Evolutionary conservation across 176 grass and related monocot genomes (phyloP).

Genomic region (Carex pumila): DNA sequence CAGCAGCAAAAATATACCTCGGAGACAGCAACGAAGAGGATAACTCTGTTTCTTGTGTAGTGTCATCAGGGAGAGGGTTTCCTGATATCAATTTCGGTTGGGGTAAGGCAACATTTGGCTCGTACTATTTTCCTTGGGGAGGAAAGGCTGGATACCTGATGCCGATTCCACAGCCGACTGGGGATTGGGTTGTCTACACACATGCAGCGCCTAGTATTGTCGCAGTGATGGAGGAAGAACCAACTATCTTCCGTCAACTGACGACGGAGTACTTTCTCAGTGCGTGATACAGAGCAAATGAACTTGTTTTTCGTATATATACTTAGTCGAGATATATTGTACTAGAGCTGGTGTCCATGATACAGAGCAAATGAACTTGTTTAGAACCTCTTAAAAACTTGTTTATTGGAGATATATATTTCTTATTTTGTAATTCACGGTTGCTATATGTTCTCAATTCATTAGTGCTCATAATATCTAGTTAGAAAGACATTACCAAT

Average conservation of each 20-base stretch:
- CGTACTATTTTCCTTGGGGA: constrained; percentile 72
- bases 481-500: too few species aligned
- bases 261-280: constrained; percentile 27
- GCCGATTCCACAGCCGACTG: constrained; percentile 50
- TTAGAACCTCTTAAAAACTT: too few species aligned
- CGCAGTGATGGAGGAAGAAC: constrained; percentile 49
- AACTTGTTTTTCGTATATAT: too few species aligned
- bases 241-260: constrained; percentile 36
- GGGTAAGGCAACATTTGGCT: constrained; percentile 46
- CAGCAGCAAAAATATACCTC: constrained; percentile 33
- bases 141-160: constrained; percentile 50
- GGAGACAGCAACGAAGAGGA: constrained; percentile 11
- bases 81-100: constrained; percentile 64
- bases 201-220: constrained; percentile 47
- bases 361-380: too few species aligned
- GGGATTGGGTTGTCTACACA: constrained; percentile 58
- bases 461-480: too few species aligned
- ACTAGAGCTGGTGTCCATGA: too few species aligned
- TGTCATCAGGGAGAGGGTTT: constrained; percentile 49
- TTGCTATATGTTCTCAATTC: too few species aligned
- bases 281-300: too few species aligned
- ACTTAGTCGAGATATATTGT: too few species aligned
- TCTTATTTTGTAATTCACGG: too few species aligned
- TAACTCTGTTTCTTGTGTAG: constrained; percentile 25
- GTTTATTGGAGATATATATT: too few species aligned